These are phyloP conservation scores for Rhizophora apiculata DNA, from an alignment of 345 rosid species.

Conservation along the genomic window DNA sequence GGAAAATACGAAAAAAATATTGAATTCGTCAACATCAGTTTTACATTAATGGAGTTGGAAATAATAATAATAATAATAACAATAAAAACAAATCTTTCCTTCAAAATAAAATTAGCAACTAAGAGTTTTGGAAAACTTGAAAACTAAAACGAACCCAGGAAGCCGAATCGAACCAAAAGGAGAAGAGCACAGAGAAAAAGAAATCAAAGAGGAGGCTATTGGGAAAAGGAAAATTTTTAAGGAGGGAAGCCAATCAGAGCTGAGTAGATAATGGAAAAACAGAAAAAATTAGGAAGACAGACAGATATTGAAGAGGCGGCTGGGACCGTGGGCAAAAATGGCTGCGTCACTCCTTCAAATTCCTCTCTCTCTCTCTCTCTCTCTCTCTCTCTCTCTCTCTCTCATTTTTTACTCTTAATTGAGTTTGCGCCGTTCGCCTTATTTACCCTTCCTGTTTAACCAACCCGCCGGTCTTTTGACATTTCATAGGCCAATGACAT, in stretches of 20 bases:
- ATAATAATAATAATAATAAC: too few species aligned
- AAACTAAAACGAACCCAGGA: neutral
- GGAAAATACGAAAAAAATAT: neutral
- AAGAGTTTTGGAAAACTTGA: neutral
- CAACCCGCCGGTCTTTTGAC: conserved; percentile 14
- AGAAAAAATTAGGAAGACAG: neutral
- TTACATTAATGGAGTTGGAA: neutral
- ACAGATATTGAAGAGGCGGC: neutral
- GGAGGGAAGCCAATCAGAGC: neutral
- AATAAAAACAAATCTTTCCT: neutral
- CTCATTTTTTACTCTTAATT: too few species aligned
- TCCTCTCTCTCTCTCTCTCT: too few species aligned
- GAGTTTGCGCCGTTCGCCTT: neutral
- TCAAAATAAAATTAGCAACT: neutral
- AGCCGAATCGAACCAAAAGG: neutral
- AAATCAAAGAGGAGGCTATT: neutral
- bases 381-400: too few species aligned
- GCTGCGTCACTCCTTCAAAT: conserved; percentile 16
- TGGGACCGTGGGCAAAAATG: conserved; percentile 26
- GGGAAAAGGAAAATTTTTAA: conserved; percentile 4
- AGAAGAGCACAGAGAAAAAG: neutral
- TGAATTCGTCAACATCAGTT: neutral
- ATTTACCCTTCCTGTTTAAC: conserved; percentile 11
- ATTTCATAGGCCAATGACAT: too few species aligned
- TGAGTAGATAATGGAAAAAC: too few species aligned